A percentile compares a stretch with the other conserved stretches of the same genome.
Evolutionary conservation across 73 alveolate species (phyloP).

Genomic region (Paraurostyla sp.): DNA sequence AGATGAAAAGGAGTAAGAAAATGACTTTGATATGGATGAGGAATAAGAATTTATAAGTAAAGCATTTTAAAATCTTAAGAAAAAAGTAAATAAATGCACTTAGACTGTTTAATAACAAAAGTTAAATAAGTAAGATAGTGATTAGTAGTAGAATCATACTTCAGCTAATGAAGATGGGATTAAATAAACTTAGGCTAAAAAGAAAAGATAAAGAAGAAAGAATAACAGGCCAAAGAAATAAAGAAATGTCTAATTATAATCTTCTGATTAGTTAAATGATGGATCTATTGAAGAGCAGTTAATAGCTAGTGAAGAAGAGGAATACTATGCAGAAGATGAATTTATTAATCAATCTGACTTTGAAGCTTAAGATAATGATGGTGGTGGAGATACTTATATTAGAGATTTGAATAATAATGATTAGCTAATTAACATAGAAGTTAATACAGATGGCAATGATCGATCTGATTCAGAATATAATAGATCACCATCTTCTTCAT

Average conservation of each 20-base stretch:
- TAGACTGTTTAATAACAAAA: neutral
- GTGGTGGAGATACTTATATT: too few species aligned
- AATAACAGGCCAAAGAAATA: neutral
- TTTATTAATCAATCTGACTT: too few species aligned
- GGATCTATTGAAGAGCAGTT: neutral
- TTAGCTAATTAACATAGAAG: neutral
- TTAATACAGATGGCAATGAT: neutral
- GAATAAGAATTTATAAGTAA: neutral
- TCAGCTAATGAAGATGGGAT: too few species aligned
- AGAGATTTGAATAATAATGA: too few species aligned
- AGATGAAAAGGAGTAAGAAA: slow-evolving; percentile 21
- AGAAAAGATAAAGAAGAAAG: neutral
- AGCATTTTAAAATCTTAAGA: neutral
- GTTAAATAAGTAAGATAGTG: too few species aligned
- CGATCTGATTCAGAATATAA: too few species aligned
- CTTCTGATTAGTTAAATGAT: neutral
- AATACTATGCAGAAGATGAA: too few species aligned
- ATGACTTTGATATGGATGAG: neutral
- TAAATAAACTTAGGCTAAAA: neutral
- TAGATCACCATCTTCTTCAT: neutral
- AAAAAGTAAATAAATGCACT: slow-evolving; percentile 47
- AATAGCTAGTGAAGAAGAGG: neutral
- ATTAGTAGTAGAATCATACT: too few species aligned
- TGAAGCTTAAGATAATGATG: too few species aligned
- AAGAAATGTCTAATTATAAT: neutral